A percentile compares a stretch with the other conserved stretches of the same genome.
Evolutionary conservation across 306 rosid species (phyloP).

Genomic region (Castanea crenata): DNA sequence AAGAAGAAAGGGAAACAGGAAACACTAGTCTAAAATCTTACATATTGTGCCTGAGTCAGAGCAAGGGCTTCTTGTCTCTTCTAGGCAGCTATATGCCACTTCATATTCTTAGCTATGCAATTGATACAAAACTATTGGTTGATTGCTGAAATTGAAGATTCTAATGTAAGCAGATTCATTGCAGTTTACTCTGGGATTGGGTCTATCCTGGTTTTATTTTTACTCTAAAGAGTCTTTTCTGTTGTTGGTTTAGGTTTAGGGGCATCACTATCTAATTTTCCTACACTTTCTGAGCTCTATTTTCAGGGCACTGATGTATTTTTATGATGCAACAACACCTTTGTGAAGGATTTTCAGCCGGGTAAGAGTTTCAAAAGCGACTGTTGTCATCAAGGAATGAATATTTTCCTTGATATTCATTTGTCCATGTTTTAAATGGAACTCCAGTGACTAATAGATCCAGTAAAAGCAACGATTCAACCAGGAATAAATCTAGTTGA

Average conservation of each 20-base stretch:
- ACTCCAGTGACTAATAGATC: too few species aligned
- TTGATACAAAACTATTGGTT: slow-evolving; percentile 47
- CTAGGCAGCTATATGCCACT: slow-evolving; percentile 20
- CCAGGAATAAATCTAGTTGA: too few species aligned
- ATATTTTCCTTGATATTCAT: too few species aligned
- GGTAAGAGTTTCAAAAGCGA: too few species aligned
- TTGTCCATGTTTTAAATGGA: too few species aligned
- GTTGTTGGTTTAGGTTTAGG: slow-evolving; percentile 31
- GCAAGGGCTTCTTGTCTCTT: slow-evolving; percentile 40
- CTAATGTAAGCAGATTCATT: slow-evolving; percentile 24
- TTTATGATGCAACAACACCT: too few species aligned
- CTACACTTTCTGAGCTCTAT: slow-evolving; percentile 44
- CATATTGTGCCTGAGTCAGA: slow-evolving; percentile 46
- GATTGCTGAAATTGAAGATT: slow-evolving; percentile 44
- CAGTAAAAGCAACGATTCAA: too few species aligned
- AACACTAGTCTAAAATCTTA: slow-evolving; percentile 50
- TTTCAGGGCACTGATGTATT: too few species aligned
- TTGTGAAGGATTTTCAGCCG: too few species aligned
- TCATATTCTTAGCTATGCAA: slow-evolving; percentile 33
- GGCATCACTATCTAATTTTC: slow-evolving; percentile 42
- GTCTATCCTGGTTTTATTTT: slow-evolving; percentile 9
- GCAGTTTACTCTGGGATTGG: slow-evolving; percentile 37
- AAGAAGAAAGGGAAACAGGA: slow-evolving; percentile 51
- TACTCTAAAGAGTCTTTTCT: slow-evolving; percentile 30
- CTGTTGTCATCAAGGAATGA: too few species aligned